Evolutionary conservation across 345 rosid genomes (phyloP), one percentile per base, ranked within the genome.

Genomic region (Cochlearia excelsa): DNA sequence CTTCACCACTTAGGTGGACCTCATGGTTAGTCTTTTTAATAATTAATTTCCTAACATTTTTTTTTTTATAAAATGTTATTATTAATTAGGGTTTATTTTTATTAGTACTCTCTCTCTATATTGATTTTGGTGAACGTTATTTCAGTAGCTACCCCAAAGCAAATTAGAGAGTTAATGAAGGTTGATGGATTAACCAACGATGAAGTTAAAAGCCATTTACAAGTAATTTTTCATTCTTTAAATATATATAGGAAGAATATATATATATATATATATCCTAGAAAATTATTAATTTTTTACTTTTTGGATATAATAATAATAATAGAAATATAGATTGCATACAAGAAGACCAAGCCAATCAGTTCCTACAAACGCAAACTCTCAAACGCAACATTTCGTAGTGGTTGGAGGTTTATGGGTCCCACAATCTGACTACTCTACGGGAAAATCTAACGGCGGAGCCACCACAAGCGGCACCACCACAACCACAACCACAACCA

Each of bases 181-280:
- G 93, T 92, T 61, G 96, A 92, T 60, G 96, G 96, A 38, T 85
- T 92, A 11, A 83, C 93, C 3, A 92, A 92, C 43, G 98, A 88
- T 73, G 96, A 92, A 84, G 96, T 92, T 23, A 92, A 92, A 74
- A 92, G 98, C 77, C 96, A 92, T 84, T 81, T 92, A 63, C 98
- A 92, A 90, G 98, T 37, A 33, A 33, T 16, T 16, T 16, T 16
- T 16, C 23, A 33, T 33, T 5, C 3, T 33, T 2, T 33, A 3
- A 33, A 33, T 2, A 33, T 2, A 33, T 2, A 2, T 33, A 33
- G 5, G 5, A 33, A 33, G 4, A 33, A 33, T 33, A 33, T 33
- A 33, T 33, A 33, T 33, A 33, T 31, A n/a, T 16, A 16, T 16
- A 16, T 16, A 16, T 16, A 16, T 16, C 23, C 23, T 16, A 16